phyloP scores from a whole-genome alignment of 768 basidiomycete genomes.

The Candolleomyces efflorescens region DNA sequence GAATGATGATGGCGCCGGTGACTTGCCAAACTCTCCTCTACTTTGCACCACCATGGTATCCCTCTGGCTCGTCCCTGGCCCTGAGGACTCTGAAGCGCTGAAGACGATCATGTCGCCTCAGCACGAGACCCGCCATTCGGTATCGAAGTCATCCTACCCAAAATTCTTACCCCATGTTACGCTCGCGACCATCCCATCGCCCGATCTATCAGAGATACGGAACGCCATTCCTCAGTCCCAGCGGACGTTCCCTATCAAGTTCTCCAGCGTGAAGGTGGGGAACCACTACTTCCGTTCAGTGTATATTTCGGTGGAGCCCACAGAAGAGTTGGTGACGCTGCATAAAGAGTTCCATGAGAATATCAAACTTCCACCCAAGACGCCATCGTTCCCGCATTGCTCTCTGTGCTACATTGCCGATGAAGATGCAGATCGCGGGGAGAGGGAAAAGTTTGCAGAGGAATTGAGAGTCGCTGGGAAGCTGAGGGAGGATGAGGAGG shows the following conservation, averaged over 20 bases:
- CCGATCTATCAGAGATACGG: conserved; percentile 18
- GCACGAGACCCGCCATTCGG: conserved; percentile 18
- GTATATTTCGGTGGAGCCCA: conserved; percentile 46
- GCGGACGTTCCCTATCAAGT: conserved; percentile 36
- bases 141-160: conserved; percentile 46
- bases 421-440: conserved; percentile 46
- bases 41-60: conserved; percentile 19
- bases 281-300: conserved; percentile 70
- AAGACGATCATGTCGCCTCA: conserved; percentile 41
- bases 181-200: conserved; percentile 41
- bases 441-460: conserved; percentile 46
- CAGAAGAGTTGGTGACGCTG: conserved; percentile 41
- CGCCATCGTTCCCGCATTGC: conserved; percentile 66
- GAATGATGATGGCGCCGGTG: background rate
- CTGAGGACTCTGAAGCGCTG: conserved; percentile 39
- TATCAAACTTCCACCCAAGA: conserved; percentile 35
- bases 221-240: conserved; percentile 30
- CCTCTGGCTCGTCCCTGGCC: conserved; percentile 67
- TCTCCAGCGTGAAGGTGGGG: conserved; percentile 53
- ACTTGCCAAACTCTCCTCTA: background rate
- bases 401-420: conserved; percentile 73
- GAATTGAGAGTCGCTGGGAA: conserved; percentile 34
- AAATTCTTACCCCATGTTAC: conserved; percentile 69
- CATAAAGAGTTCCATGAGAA: conserved; percentile 42
- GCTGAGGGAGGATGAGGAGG: conserved; percentile 20